Evolutionary conservation across 2,329 filamentous ascomycete genomes (phyloP), one percentile per base, ranked within the genome.

Genomic region (Thermochaetoides dissita): DNA sequence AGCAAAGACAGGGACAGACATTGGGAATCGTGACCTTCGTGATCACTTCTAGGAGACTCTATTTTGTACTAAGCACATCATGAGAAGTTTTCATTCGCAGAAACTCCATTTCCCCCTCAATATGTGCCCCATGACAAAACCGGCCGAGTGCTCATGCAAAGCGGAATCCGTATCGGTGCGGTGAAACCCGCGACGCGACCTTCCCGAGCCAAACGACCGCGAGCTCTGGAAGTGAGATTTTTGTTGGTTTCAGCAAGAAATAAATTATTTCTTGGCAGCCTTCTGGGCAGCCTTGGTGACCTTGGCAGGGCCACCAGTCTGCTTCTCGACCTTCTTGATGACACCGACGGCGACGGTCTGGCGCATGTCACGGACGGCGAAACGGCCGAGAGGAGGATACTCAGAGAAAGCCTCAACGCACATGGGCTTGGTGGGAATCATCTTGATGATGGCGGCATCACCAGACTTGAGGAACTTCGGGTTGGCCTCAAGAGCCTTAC

Each of bases 381-480:
- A 98, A 82, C 91, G 89, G 69, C 91, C 91, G 62, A 98, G 87
- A 69, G 91, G 91, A 63, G 91, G 89, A 79, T 96, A 98, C 66
- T 95, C 87, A 63, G 88, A 95, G 87, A 96, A 98, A 60, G 91
- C 76, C 86, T 98, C 91, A 71, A 98, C 91, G 72, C 91, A 98
- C 91, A 98, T 98, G 67, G 91, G 91, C 88, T 98, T 98, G 76
- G 89, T 95, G 67, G 91, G 91, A 78, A 95, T 66, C 91, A 98
- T 96, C 87, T 95, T 96, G 76, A 98, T 91, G 74, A 98, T 98
- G 70, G 89, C 89, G 58, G 91, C 89, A 70, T 98, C 91, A 83
- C 91, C 91, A 63, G 89, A 95, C 87, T 98, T 98, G 85, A 98
- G 88, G 82, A 95, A 96, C 84, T 98, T 98, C 73, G 91, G 91